Base-by-base conservation (phyloP, 805 yeast species). In the Komagataella pseudopastoris region DNA sequence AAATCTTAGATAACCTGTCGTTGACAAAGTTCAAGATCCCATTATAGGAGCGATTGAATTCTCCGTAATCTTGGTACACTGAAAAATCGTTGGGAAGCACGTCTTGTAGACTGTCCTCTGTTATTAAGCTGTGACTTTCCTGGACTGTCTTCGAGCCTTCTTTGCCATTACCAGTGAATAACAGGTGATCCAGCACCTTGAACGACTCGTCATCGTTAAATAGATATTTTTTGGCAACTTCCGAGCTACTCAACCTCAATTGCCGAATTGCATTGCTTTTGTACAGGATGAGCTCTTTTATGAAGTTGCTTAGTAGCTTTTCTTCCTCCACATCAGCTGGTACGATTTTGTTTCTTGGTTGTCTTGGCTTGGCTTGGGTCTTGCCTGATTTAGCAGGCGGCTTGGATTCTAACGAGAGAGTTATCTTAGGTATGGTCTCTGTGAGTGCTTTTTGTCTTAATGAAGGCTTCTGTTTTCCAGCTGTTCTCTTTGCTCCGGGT, bases 281-380 rank as follows among this genome's bases (percentile, higher is more conserved):
- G n/a, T 51, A 50, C 8, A 51, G 46, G 4, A 62, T 45, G 20
- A 60, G 47, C 17, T 65, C 67, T 50, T 56, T 59, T 1, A 66
- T 47, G 52, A 65, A 65, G 6, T 52, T 53, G 17, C 65, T 60
- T 30, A 64, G 47, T 6, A 60, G 49, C 50, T 56, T 59, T 49
- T n/a, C 48, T 6, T 46, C 39, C 17, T 20, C 48, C 14, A 10
- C 48, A 22, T 17, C 39, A 14, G 14, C 39, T 8, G 39, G 14
- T 10, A 8, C 39, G 14, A 30, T 8, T 10, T 6, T 36, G 30
- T 18, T 46, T 36, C 18, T 46, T 8, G 48, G 18, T 17, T 46
- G 48, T 20, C 43, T 30, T 10, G 39, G 14, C 14, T 30, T 30
- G 14, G 39, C n/a, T 8, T 30, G 39, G 8, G 39, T 10, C 39